phyloP scores from a whole-genome alignment of 2,329 filamentous ascomycete species.

The Fusarium sp. region DNA sequence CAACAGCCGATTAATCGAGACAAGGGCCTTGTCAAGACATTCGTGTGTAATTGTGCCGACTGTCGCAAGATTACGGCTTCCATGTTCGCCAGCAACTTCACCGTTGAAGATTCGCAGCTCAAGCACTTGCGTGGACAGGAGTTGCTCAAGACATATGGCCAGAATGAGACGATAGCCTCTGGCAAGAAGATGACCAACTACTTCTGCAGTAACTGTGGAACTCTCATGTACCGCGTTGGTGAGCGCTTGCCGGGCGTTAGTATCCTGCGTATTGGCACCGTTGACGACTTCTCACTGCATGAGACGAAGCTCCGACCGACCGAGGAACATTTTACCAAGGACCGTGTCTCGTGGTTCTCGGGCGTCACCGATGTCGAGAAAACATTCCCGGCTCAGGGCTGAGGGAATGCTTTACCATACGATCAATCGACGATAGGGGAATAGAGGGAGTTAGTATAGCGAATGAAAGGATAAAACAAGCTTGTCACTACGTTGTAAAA shows the following conservation, averaged over 20 bases:
- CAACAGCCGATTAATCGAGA: not conserved
- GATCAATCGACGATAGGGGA: not conserved
- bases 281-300: not conserved
- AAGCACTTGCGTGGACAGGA: slow-evolving; percentile 63
- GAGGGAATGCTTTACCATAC: not conserved
- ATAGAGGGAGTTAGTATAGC: not conserved
- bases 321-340: not conserved
- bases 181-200: not conserved
- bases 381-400: not conserved
- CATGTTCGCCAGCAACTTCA: slow-evolving; percentile 71
- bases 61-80: slow-evolving; percentile 72
- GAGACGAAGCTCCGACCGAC: not conserved
- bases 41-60: slow-evolving; percentile 70
- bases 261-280: not conserved
- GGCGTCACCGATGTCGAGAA: not conserved
- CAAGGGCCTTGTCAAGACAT: slow-evolving; percentile 57
- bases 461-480: not conserved
- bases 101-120: slow-evolving; percentile 57
- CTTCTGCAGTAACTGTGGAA: not conserved
- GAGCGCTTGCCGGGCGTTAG: not conserved
- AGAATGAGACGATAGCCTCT: slow-evolving; percentile 57
- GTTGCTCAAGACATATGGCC: slow-evolving; percentile 58
- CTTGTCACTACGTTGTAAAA: not conserved
- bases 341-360: not conserved
- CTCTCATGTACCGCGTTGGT: not conserved